phyloP scores from a whole-genome alignment of 495 filamentous ascomycete species.

The Talaromyces borbonicus region DNA sequence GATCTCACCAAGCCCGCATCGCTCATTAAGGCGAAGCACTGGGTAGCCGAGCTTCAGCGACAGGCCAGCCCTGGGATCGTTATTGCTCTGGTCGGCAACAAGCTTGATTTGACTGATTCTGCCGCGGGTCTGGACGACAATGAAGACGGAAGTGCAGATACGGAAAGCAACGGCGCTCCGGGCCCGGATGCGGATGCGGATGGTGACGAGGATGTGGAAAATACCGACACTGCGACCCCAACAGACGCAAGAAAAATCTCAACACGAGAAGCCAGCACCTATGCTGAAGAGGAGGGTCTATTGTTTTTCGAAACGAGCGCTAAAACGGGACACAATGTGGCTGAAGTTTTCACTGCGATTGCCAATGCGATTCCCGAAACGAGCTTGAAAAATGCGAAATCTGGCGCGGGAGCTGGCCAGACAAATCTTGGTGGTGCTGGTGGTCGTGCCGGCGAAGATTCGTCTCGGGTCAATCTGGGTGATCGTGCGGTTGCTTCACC shows the following conservation, averaged over 20 bases:
- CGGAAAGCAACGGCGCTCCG: conserved; percentile 14
- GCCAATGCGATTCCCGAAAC: conserved; percentile 95
- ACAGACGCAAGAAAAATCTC: conserved; percentile 78
- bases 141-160: conserved; percentile 14
- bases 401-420: conserved; percentile 48
- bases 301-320: conserved; percentile 97
- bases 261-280: conserved; percentile 78
- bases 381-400: conserved; percentile 75
- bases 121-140: conserved; percentile 25
- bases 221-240: conserved; percentile 53
- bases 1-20: conserved; percentile 96
- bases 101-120: conserved; percentile 74
- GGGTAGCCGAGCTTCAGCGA: conserved; percentile 95
- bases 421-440: conserved; percentile 30
- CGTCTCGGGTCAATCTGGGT: conserved; percentile 33
- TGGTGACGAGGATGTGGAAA: conserved; percentile 35
- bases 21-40: conserved; percentile 93
- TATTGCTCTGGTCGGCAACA: conserved; percentile 96
- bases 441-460: conserved; percentile 29
- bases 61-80: conserved; percentile 98
- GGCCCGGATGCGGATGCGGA: conserved; percentile 13
- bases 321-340: conserved; percentile 88
- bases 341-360: conserved; percentile 96
- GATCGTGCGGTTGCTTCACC: conserved; percentile 42
- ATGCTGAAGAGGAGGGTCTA: conserved; percentile 88